Percentiles rank a stretch among this genome's conserved stretches.
These are phyloP conservation scores for Coniochaeta hoffmannii DNA, from an alignment of 2,329 filamentous ascomycete genomes.

Conservation along the genomic window DNA sequence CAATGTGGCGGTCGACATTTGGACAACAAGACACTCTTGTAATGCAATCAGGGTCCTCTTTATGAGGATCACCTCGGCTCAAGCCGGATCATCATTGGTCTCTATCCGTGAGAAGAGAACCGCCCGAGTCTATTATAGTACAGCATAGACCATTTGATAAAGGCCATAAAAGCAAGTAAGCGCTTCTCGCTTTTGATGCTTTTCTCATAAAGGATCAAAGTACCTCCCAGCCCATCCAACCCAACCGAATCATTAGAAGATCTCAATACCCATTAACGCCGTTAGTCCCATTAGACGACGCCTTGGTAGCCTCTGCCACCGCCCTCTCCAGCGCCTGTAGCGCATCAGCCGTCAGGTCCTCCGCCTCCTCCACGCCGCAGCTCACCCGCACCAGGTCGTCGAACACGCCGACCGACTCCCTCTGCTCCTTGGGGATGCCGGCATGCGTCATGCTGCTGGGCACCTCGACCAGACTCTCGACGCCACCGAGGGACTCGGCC, in stretches of 20 bases:
- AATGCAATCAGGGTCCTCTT: too few relatives aligned
- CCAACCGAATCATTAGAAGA: neutral
- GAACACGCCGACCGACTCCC: slow-evolving; percentile 88
- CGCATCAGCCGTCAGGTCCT: slow-evolving; percentile 77
- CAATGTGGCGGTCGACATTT: too few relatives aligned
- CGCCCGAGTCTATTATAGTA: neutral
- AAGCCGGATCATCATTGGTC: neutral
- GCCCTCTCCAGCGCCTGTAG: slow-evolving; percentile 73
- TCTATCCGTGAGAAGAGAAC: neutral
- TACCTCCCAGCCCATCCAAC: neutral
- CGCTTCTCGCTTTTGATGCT: neutral
- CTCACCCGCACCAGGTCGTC: slow-evolving; percentile 91
- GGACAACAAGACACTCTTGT: too few relatives aligned
- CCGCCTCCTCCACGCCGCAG: slow-evolving; percentile 87
- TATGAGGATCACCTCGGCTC: neutral
- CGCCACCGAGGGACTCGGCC: slow-evolving; percentile 80
- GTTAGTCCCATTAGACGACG: slow-evolving; percentile 7
- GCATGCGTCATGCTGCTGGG: slow-evolving; percentile 96
- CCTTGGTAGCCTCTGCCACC: slow-evolving; percentile 29
- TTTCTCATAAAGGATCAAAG: neutral
- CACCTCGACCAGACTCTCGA: slow-evolving; percentile 87
- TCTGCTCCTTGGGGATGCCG: slow-evolving; percentile 82
- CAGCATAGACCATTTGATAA: neutral
- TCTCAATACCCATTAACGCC: slow-evolving; percentile 11
- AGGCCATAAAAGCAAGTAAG: neutral